Evolutionary conservation across 2,329 filamentous ascomycete genomes (phyloP).

Genomic region (Apiospora malaysiana): DNA sequence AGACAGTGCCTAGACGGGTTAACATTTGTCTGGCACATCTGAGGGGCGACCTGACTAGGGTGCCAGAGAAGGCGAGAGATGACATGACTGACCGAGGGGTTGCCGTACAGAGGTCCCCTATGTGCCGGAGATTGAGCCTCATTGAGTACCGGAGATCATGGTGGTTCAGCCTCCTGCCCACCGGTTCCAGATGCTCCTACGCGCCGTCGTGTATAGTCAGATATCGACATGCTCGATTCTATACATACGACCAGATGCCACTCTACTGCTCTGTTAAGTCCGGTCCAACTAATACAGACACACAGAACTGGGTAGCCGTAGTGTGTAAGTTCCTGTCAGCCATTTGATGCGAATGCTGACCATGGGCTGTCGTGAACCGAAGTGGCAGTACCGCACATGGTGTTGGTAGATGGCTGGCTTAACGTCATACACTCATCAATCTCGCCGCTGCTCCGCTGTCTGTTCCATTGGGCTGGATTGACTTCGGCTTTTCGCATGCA

Average conservation of each 20-base stretch:
- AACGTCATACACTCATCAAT: background rate
- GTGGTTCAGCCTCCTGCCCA: background rate
- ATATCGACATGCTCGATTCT: background rate
- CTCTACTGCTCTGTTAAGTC: background rate
- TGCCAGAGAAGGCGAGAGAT: too few relatives aligned
- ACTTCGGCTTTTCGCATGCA: background rate
- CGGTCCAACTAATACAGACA: background rate
- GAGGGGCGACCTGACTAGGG: background rate
- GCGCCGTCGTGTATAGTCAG: background rate
- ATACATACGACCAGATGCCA: background rate
- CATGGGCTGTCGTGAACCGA: background rate
- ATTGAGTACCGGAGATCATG: background rate
- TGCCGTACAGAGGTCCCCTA: background rate
- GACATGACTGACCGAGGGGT: background rate
- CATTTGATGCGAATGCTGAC: background rate
- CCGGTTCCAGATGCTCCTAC: background rate
- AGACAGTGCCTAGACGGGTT: background rate
- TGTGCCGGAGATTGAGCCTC: constrained; percentile 9
- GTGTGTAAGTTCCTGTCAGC: background rate
- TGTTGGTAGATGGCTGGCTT: background rate
- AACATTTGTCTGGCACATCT: background rate
- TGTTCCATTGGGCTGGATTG: background rate
- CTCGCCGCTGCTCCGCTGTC: background rate
- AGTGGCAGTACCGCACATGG: background rate
- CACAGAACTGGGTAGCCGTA: background rate